Evolutionary conservation across 768 basidiomycete species (phyloP).

Genomic region (Tulasnella sp.): DNA sequence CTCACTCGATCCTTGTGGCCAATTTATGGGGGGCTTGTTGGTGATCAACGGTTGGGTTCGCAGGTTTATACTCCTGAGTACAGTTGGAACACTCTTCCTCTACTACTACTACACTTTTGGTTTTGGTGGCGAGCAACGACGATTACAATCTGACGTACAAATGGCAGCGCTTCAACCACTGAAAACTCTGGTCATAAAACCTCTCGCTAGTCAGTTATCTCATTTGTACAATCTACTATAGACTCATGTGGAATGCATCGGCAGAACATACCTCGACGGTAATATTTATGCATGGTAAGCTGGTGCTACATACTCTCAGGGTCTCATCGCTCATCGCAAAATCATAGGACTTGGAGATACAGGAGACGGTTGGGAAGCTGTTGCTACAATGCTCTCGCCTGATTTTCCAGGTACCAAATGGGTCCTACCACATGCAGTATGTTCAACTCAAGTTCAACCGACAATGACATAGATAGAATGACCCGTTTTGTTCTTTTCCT

Average conservation of each 20-base stretch:
- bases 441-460: neutral
- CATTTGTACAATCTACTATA: neutral
- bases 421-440: slow-evolving; percentile 64
- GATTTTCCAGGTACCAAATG: slow-evolving; percentile 70
- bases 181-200: slow-evolving; percentile 17
- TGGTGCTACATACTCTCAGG: no score
- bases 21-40: no score
- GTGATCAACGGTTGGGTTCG: no score
- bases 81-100: no score
- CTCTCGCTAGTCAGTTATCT: slow-evolving; percentile 11
- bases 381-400: slow-evolving; percentile 53
- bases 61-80: no score
- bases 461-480: neutral
- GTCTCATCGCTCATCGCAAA: slow-evolving; percentile 1
- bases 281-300: slow-evolving; percentile 76
- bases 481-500: neutral
- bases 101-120: no score
- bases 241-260: neutral
- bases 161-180: slow-evolving; percentile 18
- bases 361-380: slow-evolving; percentile 62
- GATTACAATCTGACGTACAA: neutral
- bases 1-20: no score
- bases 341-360: slow-evolving; percentile 57
- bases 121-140: neutral
- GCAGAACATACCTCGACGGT: slow-evolving; percentile 71